These are phyloP conservation scores for Ormosia semicastrata DNA, from an alignment of 306 rosid species.

Conservation along the genomic window DNA sequence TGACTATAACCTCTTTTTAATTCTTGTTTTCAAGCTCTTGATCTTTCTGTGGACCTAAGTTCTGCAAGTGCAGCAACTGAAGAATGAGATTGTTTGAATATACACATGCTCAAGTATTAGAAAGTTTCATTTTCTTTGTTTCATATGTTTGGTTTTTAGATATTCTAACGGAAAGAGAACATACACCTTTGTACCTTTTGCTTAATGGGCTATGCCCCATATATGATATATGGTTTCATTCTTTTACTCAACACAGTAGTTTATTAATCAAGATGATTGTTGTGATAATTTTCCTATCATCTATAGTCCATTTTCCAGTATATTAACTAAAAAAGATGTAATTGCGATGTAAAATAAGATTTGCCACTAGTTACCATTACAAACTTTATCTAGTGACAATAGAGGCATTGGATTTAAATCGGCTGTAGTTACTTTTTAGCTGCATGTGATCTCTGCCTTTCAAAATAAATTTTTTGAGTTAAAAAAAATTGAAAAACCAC, in stretches of 20 bases:
- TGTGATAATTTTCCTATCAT: not conserved
- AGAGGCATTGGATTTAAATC: no score
- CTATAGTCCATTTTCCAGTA: no score
- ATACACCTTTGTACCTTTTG: constrained; percentile 8
- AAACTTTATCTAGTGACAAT: no score
- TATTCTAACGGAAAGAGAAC: constrained; percentile 2
- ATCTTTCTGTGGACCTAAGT: constrained; percentile 85
- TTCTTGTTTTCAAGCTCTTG: constrained; percentile 57
- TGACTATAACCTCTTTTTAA: not conserved
- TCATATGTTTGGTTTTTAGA: constrained; percentile 20
- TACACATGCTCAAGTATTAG: constrained; percentile 18
- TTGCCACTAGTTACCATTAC: no score
- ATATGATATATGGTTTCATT: not conserved
- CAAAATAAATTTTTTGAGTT: no score
- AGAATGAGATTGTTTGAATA: constrained; percentile 36
- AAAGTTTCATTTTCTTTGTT: not conserved
- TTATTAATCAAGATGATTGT: not conserved
- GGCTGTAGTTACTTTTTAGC: no score
- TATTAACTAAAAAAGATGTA: not conserved
- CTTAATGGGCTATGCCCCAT: not conserved
- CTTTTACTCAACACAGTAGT: not conserved
- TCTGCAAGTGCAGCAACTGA: constrained; percentile 78
- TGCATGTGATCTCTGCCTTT: no score
- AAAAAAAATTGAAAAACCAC: no score
- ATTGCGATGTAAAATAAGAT: not conserved